Base-by-base conservation (phyloP, 1,139 yeast species). In the Debaryomyces udenii region DNA sequence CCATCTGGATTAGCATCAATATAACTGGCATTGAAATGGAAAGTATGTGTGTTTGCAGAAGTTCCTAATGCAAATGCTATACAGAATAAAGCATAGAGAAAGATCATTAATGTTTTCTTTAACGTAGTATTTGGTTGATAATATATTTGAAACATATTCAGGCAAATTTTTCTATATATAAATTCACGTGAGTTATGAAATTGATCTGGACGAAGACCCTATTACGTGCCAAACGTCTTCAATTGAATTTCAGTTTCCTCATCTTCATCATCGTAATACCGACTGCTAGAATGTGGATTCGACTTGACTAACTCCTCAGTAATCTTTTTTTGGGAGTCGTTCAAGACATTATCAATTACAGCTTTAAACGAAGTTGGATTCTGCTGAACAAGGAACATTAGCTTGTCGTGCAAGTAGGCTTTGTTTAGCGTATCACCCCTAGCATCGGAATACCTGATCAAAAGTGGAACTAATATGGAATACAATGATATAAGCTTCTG, bases 1-100 rank as follows among this genome's bases (percentile, higher is more conserved):
- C 96, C 96, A 61, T 91, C 97, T 1, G 91, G 90, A 61, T 86
- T 84, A 22, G 80, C 83, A 11, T 59, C 59, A 31, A 80, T 83
- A 83, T 89, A 86, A 5, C 83, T 79, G 18, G 91, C 78, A 41
- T 86, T 79, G 80, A 84, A 90, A 66, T 87, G 76, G 68, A 69
- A 86, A 3, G 72, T 68, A 53, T 80, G 90, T 23, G 87, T 81
- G 44, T 74, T 70, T 6, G 86, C 88, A 17, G 48, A 41, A 27
- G 50, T 59, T 0, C 39, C 39, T 14, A 30, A 30, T 17, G 31
- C 31, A 30, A 37, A 34, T 26, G 26, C 30, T 34, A 34, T 16
- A 27, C 30, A 26, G 22, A 16, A 34, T 24, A 34, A 26, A 16
- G 14, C 10, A 34, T 16, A 10, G 17, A 34, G 10, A 24, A 34